Evolutionary conservation across 108 stramenopile genomes (phyloP).

Genomic region (Pelagomonas calceolata): DNA sequence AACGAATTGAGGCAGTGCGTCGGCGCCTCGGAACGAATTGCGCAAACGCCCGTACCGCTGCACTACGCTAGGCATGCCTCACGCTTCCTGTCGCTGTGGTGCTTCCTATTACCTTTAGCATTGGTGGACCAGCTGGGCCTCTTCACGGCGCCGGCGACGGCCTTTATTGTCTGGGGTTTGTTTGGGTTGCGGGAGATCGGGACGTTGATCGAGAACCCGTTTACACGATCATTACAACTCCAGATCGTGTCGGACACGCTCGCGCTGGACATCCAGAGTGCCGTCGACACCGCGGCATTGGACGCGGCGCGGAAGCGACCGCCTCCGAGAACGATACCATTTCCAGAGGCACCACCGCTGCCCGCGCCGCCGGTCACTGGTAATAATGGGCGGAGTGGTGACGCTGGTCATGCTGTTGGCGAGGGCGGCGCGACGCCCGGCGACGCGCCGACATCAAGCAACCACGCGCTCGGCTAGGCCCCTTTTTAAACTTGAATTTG

Average conservation of each 20-base stretch:
- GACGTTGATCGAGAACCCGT: conserved; percentile 84
- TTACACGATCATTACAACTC: conserved; percentile 11
- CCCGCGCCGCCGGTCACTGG: too few species aligned
- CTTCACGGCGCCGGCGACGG: conserved; percentile 64
- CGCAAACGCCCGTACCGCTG: conserved; percentile 85
- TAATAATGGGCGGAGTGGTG: too few species aligned
- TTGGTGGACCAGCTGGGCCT: conserved; percentile 64
- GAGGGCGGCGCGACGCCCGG: too few species aligned
- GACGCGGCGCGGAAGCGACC: too few species aligned
- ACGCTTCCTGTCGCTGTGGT: conserved; percentile 76
- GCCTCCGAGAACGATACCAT: too few species aligned
- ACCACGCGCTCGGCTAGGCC: too few species aligned
- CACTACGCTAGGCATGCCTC: conserved; percentile 84
- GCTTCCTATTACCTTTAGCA: conserved; percentile 72
- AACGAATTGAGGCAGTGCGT: conserved; percentile 63
- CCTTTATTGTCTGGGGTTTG: conserved; percentile 72
- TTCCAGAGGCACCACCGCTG: too few species aligned
- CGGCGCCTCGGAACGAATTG: conserved; percentile 81
- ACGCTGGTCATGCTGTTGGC: too few species aligned
- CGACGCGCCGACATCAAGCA: too few species aligned
- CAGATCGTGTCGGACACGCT: neutral
- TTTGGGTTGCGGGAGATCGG: conserved; percentile 92
- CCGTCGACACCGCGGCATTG: too few species aligned
- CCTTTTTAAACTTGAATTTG: too few species aligned
- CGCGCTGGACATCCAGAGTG: neutral